Evolutionary conservation across 2,329 filamentous ascomycete genomes (phyloP).

Genomic region (Conoideocrella luteorostrata): DNA sequence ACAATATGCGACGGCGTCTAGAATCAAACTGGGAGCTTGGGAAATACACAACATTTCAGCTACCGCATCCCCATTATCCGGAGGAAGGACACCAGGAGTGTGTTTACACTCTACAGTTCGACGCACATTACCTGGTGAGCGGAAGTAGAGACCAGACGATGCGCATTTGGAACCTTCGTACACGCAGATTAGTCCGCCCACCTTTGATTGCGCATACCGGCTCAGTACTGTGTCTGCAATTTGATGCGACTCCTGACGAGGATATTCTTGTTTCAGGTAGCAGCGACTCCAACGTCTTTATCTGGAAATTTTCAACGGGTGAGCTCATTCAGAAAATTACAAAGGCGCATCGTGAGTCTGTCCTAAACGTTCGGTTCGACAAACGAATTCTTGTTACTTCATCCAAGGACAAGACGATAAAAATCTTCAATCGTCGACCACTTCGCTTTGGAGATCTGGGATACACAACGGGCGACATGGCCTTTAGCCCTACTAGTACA

Average conservation of each 20-base stretch:
- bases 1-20: slow-evolving; percentile 75
- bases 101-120: slow-evolving; percentile 91
- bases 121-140: slow-evolving; percentile 79
- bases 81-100: slow-evolving; percentile 86
- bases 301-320: slow-evolving; percentile 92
- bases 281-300: slow-evolving; percentile 82
- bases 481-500: slow-evolving; percentile 46
- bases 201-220: slow-evolving; percentile 72
- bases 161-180: slow-evolving; percentile 84
- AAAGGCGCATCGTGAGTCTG: slow-evolving; percentile 79
- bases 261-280: slow-evolving; percentile 94
- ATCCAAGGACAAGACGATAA: slow-evolving; percentile 95
- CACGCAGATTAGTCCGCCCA: slow-evolving; percentile 65
- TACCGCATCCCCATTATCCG: slow-evolving; percentile 75
- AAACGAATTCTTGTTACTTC: slow-evolving; percentile 89
- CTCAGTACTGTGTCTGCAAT: slow-evolving; percentile 91
- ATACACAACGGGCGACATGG: slow-evolving; percentile 34
- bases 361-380: slow-evolving; percentile 90
- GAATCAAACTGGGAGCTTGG: slow-evolving; percentile 90
- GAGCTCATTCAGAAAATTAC: slow-evolving; percentile 69
- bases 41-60: slow-evolving; percentile 76
- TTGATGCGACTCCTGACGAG: slow-evolving; percentile 79
- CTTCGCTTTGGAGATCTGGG: slow-evolving; percentile 56
- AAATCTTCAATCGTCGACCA: slow-evolving; percentile 80
- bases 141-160: slow-evolving; percentile 86